Evolutionary conservation across 768 basidiomycete genomes (phyloP), one percentile per base, ranked within the genome.

Genomic region (Crucibulum laeve): DNA sequence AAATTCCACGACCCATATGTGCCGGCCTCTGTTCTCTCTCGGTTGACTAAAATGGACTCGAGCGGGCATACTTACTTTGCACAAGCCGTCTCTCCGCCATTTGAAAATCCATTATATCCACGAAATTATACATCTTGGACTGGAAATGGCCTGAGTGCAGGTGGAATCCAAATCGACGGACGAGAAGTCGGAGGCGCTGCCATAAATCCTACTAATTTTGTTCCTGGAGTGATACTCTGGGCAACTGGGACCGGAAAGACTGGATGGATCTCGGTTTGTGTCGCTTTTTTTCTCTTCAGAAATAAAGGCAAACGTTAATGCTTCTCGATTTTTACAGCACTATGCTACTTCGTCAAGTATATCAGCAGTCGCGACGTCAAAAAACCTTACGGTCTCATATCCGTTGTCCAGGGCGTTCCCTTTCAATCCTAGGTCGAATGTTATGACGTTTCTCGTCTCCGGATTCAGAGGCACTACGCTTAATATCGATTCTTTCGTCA

Each of bases 111-210:
- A 0, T 32, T 32, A 3, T 47, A 45, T 19, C 60, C 61, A 8
- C 52, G 61, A 3, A 61, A 60, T 40, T 63, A 63, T 43, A 56
- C 58, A 2, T 51, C 55, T 7, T 63, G 55, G 55, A 63, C 53
- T n/a, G 51, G 37, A 4, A 24, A 38, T 2, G 61, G 60, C 1
- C 39, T 61, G 13, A 63, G 61, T 44, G 52, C 57, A 18, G 60
- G 61, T 23, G 61, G 52, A 24, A 53, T 63, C 17, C 44, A 56
- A 32, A 47, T 59, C 11, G 61, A 63, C 40, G 51, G 50, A 23
- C 49, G 48, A 19, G 50, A 53, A 32, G 50, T 61, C 5, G 60
- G 61, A 1, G 60, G 61, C 3, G 46, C 61, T 1, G 55, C 61
- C 22, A 51, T 53, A 11, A 63, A 57, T 42, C 53, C 54, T 4